Evolutionary conservation across 805 yeast species (phyloP), one percentile per base, ranked within the genome.

Genomic region (Barnettozyma vustinii): DNA sequence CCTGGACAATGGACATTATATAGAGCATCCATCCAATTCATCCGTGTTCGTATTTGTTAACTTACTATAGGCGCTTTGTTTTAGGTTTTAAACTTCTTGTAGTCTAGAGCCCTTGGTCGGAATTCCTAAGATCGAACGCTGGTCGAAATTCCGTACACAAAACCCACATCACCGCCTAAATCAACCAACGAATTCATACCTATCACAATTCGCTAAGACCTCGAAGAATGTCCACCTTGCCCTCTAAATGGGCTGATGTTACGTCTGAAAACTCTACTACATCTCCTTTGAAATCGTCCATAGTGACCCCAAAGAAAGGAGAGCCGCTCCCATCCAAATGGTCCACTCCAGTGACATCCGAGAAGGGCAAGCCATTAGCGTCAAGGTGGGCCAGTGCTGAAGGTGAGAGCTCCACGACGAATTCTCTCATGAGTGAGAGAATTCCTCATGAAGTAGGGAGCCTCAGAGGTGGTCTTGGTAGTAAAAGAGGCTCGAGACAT

Each of bases 211-310:
- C 39, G 10, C 15, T 36, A 36, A 18, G 16, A 13, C 33, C 21
- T 18, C 30, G 25, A n/a, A 21, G n/a, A 3, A 44, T 44, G 44
- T 15, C 44, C 10, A 35, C 45, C 18, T 37, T 47, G 8, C 45
- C 52, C 2, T 61, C 64, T 9, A 54, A 46, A 39, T 61, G 62
- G 63, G 60, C 64, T 10, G 53, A 49, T 19, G 57, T 15, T 3
- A 42, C 47, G 20, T 19, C 19, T 19, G 42, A 40, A 12, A 27
- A 21, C 2, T 2, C 40, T 1, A 9, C 40, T 1, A 9, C 7
- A 18, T 9, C 37, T 32, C n/a, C 33, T 37, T 13, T n/a, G 19
- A 33, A n/a, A 19, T 27, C 26, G 5, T 26, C 41, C 21, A 18
- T 42, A 4, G 33, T 51, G 10, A 58, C 58, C 4, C 50, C 51